These are phyloP conservation scores for Penstemon barbatus DNA, from an alignment of 257 asterid species.

Conservation along the genomic window DNA sequence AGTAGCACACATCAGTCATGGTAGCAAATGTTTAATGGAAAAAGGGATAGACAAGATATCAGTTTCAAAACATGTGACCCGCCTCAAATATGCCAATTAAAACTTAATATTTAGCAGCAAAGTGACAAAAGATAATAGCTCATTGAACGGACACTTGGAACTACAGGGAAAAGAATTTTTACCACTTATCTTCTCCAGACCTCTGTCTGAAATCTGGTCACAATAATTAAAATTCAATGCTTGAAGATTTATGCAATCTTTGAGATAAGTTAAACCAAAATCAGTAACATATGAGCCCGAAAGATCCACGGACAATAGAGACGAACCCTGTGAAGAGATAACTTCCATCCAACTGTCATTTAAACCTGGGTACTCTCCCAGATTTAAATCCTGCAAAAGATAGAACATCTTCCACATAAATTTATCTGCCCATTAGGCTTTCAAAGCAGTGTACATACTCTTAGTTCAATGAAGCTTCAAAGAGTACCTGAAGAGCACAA, in stretches of 20 bases:
- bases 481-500: conserved; percentile 90
- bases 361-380: conserved; percentile 83
- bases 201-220: conserved; percentile 74
- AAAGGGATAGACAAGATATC: not conserved
- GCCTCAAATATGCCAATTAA: no score
- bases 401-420: not conserved
- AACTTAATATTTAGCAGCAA: no score
- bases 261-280: conserved; percentile 61
- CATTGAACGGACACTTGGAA: no score
- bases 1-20: conserved; percentile 23
- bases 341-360: conserved; percentile 82
- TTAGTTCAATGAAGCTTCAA: conserved; percentile 14
- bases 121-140: no score
- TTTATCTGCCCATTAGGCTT: not conserved
- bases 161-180: conserved; percentile 2
- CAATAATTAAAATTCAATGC: conserved; percentile 77
- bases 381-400: conserved; percentile 73
- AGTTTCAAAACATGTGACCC: not conserved
- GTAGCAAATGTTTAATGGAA: not conserved
- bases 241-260: conserved; percentile 68
- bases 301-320: conserved; percentile 81
- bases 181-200: conserved; percentile 73
- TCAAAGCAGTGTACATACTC: conserved; percentile 10
- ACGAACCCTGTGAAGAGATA: conserved; percentile 79
- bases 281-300: conserved; percentile 83